Conservation (phyloP, 1,284 basidiomycete species). For the Austropuccinia psidii region DNA sequence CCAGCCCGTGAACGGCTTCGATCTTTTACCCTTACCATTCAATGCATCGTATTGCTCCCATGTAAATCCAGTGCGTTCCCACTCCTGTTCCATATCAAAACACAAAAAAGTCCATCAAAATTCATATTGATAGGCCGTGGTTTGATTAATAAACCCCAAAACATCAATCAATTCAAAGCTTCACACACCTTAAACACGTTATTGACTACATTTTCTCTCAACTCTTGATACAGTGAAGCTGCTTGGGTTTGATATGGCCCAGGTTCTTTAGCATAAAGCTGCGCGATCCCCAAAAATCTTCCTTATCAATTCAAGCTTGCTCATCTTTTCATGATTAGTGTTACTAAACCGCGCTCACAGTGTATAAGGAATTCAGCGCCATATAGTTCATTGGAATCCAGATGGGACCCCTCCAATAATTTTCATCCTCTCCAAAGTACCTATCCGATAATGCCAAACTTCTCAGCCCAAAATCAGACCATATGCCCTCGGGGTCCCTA, state of each 20-base stretch:
- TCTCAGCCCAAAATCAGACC: constrained; percentile 81
- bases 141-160: not conserved
- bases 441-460: constrained; percentile 74
- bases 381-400: constrained; percentile 97
- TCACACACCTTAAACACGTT: constrained; percentile 71
- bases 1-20: constrained; percentile 51
- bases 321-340: constrained; percentile 12
- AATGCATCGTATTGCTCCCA: constrained; percentile 91
- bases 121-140: not conserved
- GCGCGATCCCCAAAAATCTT: not conserved
- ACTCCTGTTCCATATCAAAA: constrained; percentile 58
- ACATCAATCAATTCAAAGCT: too few species aligned
- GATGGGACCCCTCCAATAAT: constrained; percentile 93
- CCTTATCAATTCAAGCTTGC: constrained; percentile 3
- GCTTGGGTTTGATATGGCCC: constrained; percentile 72
- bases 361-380: constrained; percentile 65
- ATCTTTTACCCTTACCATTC: constrained; percentile 74
- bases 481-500: constrained; percentile 69
- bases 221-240: constrained; percentile 65
- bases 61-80: constrained; percentile 79
- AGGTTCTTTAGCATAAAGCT: constrained; percentile 69
- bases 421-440: constrained; percentile 81
- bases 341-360: constrained; percentile 53
- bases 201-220: constrained; percentile 71
- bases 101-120: not conserved